These are phyloP conservation scores for Verticillium nonalfalfae DNA, from an alignment of 2,329 filamentous ascomycete species.

Conservation along the genomic window DNA sequence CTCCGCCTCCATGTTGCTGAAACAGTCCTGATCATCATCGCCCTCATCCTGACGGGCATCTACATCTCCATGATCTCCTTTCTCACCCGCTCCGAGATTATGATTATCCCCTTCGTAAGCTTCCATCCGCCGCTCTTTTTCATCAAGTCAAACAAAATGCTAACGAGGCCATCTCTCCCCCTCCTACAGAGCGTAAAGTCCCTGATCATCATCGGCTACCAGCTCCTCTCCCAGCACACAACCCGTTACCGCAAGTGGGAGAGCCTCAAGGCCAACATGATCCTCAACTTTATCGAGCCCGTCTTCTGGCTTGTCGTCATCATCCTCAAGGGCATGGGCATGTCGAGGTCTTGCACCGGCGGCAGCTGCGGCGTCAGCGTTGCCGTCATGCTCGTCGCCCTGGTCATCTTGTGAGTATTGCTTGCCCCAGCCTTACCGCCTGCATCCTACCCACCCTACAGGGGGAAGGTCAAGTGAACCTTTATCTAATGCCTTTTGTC, in stretches of 20 bases:
- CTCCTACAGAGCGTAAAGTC: slow-evolving; percentile 25
- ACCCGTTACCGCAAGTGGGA: slow-evolving; percentile 24
- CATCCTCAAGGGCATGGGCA: slow-evolving; percentile 12
- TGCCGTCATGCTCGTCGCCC: not conserved
- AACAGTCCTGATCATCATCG: not conserved
- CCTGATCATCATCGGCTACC: slow-evolving; percentile 30
- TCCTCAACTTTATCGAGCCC: slow-evolving; percentile 32
- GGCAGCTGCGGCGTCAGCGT: slow-evolving; percentile 6
- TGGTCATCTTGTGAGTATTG: not conserved
- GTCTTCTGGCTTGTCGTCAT: slow-evolving; percentile 30
- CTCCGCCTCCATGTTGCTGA: slow-evolving; percentile 5
- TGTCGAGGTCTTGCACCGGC: slow-evolving; percentile 4
- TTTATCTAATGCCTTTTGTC: no score
- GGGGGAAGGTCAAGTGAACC: no score
- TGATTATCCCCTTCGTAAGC: slow-evolving; percentile 8
- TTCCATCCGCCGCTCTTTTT: not conserved
- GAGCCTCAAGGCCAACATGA: slow-evolving; percentile 30
- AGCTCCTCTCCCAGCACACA: slow-evolving; percentile 29
- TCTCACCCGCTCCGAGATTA: slow-evolving; percentile 5
- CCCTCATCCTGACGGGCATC: slow-evolving; percentile 8
- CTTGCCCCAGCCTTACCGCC: not conserved
- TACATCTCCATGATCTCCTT: slow-evolving; percentile 5
- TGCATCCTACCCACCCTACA: not conserved
- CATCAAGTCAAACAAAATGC: not conserved
- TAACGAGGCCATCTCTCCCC: not conserved